Base-by-base conservation (phyloP, 768 basidiomycete genomes). In the Phylloporus arenicola region DNA sequence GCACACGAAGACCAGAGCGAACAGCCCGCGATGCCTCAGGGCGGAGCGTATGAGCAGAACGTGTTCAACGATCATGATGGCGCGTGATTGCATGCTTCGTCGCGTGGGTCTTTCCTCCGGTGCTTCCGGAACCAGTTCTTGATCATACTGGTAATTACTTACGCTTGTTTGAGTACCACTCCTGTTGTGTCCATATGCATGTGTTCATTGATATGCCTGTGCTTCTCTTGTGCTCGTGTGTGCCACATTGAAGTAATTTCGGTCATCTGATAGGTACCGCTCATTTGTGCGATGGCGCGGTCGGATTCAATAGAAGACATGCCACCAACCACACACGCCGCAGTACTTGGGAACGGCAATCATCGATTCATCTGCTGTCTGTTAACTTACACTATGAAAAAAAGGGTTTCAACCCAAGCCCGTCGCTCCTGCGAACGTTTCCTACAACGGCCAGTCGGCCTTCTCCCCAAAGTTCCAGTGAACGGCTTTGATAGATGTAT, bases 401-500 rank as follows among this genome's bases (percentile, higher is more conserved):
- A 50, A 34, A 25, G 38, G 47, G 3, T 35, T 47, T 49, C 37
- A 24, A 47, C 34, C 4, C 33, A 22, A 13, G 11, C 7, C 19
- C 34, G 16, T 40, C 25, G 20, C 7, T 29, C 30, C 19, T n/a
- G 25, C 30, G 47, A 33, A 43, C 31, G 2, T 30, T 42, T 37
- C 42, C 44, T 70, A 89, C 59, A 90, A 69, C 3, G 88, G 88
- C 87, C 88, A 90, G 20, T 82, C 83, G 29, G 86, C 66, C 60
- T 80, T 81, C 69, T 89, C 88, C 4, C 86, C 88, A 57, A 86
- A 89, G 67, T 92, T 91, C 88, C 88, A 92, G 59, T 91, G 88
- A 19, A 92, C 75, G 14, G 88, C 86, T 71, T 81, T 91, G 58
- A 87, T 79, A 14, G 82, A 86, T 0, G 84, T 89, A 59, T 92